Evolutionary conservation across 2,329 filamentous ascomycete species (phyloP), one percentile per base, ranked within the genome.

Genomic region (Aspergillus ruber): DNA sequence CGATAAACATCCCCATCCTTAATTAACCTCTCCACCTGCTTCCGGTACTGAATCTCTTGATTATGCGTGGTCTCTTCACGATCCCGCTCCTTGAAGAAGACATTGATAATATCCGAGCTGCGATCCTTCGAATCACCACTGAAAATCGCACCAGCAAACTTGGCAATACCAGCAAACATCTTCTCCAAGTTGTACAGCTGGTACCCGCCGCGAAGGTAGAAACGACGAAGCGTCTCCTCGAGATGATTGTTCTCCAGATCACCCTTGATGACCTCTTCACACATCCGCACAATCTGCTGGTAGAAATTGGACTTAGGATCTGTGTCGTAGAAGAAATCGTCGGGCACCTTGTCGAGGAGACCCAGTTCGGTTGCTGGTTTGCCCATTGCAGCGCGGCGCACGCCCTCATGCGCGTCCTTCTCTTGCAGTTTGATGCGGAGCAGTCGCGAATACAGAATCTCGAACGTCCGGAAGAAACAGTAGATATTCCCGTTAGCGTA

Each of bases 1-100:
- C 89, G 83, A 68, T 95, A 97, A 53, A 95, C 81, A 61, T 97
- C 91, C 13, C 86, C 86, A 54, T 97, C 91, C 73, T 94, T 95
- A 56, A 93, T 83, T 62, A 89, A 84, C 69, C 93, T 93, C 70
- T 96, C 90, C 1, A 93, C 90, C 64, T 89, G 88, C 69, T 94
- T 95, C 51, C 91, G 83, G 51, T 91, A 89, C 60, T 86, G 88
- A 50, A 95, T 88, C 73, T 97, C 91, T 25, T 85, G 84, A 67
- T 93, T 85, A 58, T 90, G 91, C 43, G 90, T 95, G 0, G 89
- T 95, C 62, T 90, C 86, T 15, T 91, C 86, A 63, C 83, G 85
- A 45, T 86, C 81, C 4, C 91, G 84, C 64, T 89, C 89, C 55
- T 81, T 80, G 63, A 90, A 82, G 71, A 95, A 98, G 44, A 94